Evolutionary conservation across 2,329 filamentous ascomycete genomes (phyloP).

Genomic region (Fusarium goolgardi): DNA sequence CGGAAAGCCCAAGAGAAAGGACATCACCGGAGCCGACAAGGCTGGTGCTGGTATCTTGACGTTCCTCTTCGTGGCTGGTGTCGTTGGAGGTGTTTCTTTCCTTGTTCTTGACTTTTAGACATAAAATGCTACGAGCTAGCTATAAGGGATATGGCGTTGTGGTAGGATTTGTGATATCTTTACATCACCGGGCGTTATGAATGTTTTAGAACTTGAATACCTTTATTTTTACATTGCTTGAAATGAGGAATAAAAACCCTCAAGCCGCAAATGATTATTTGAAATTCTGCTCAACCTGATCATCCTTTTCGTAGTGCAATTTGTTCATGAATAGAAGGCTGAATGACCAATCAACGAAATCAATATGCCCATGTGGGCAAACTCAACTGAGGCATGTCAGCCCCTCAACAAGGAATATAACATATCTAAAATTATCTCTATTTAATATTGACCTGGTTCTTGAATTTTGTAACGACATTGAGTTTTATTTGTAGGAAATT

Average conservation of each 20-base stretch:
- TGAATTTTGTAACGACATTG: neutral
- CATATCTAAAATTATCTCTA: neutral
- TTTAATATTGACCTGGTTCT: neutral
- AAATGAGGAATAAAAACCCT: neutral
- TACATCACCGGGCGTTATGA: constrained; percentile 18
- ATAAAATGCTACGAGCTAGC: neutral
- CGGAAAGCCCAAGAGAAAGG: constrained; percentile 28
- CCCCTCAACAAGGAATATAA: neutral
- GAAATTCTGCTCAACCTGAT: too few relatives aligned
- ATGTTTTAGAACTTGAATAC: constrained; percentile 5
- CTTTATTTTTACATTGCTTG: constrained; percentile 3
- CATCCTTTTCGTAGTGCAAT: neutral
- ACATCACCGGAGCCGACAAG: constrained; percentile 62
- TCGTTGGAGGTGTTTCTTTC: constrained; percentile 62
- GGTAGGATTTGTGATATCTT: neutral
- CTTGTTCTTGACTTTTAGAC: constrained; percentile 24
- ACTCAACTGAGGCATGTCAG: neutral
- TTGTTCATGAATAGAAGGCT: neutral
- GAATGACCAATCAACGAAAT: neutral
- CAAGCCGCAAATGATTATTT: neutral
- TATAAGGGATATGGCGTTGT: constrained; percentile 7
- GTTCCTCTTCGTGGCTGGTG: constrained; percentile 59
- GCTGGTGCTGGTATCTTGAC: constrained; percentile 69
- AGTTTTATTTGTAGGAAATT: neutral
- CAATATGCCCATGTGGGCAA: too few relatives aligned